phyloP scores from a whole-genome alignment of 2,329 filamentous ascomycete genomes.

The Hypoxylon sp. region DNA sequence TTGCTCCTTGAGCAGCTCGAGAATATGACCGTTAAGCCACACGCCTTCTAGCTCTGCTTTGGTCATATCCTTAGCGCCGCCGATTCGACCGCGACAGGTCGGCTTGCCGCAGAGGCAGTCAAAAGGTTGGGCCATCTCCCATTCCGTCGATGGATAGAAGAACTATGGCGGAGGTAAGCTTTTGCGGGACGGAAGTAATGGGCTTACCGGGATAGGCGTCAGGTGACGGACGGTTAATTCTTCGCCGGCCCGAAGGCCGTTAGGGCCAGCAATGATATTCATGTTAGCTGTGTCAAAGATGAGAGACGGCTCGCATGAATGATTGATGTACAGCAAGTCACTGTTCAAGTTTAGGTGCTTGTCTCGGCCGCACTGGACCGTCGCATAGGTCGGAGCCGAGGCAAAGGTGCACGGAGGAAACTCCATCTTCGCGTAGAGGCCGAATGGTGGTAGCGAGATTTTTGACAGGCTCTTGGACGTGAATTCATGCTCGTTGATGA shows the following conservation, averaged over 20 bases:
- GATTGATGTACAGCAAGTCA: constrained; percentile 77
- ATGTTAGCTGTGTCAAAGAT: constrained; percentile 73
- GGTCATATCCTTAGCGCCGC: constrained; percentile 74
- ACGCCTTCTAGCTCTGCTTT: constrained; percentile 67
- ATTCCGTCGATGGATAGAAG: constrained; percentile 84
- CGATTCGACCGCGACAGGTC: constrained; percentile 73
- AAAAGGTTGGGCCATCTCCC: constrained; percentile 81
- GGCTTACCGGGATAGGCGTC: constrained; percentile 27
- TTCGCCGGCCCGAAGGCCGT: constrained; percentile 68
- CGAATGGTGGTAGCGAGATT: constrained; percentile 71
- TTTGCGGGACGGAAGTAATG: constrained; percentile 35
- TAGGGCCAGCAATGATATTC: constrained; percentile 71
- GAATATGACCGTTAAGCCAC: constrained; percentile 75
- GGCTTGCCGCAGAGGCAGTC: constrained; percentile 72
- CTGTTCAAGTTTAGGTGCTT: constrained; percentile 75
- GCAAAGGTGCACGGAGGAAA: constrained; percentile 75
- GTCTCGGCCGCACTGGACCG: constrained; percentile 71
- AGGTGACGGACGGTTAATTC: constrained; percentile 67
- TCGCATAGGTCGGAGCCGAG: constrained; percentile 72
- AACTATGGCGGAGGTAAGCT: constrained; percentile 61
- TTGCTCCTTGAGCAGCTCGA: constrained; percentile 66
- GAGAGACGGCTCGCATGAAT: constrained; percentile 76
- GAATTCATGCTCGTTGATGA: constrained; percentile 68
- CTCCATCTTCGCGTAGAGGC: constrained; percentile 75
- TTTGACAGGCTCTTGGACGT: constrained; percentile 73